Evolutionary conservation across 345 rosid species (phyloP).

Genomic region (Populus nigra): DNA sequence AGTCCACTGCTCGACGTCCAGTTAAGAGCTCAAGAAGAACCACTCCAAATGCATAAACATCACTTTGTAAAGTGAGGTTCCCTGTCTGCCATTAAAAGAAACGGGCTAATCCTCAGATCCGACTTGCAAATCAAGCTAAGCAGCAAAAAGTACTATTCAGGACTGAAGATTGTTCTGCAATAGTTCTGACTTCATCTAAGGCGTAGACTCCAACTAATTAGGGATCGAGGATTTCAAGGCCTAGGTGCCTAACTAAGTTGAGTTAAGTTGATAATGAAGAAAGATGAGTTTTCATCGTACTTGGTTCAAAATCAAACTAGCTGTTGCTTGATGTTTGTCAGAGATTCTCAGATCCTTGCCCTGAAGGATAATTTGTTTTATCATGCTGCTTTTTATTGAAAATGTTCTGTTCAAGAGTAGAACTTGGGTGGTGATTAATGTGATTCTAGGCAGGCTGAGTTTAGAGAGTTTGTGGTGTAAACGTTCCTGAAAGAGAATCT

Average conservation of each 20-base stretch:
- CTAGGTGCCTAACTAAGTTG: neutral
- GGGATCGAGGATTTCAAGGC: neutral
- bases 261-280: neutral
- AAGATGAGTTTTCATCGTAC: neutral
- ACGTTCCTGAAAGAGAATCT: neutral
- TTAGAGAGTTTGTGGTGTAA: neutral
- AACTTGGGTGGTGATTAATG: neutral
- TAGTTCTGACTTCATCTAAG: neutral
- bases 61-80: slow-evolving; percentile 90
- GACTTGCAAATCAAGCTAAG: slow-evolving; percentile 4
- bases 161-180: neutral
- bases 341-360: neutral
- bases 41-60: slow-evolving; percentile 95
- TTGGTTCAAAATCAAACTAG: neutral
- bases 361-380: neutral
- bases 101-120: slow-evolving; percentile 3
- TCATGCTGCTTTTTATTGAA: neutral
- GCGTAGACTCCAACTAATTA: neutral
- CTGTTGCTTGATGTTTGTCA: neutral
- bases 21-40: slow-evolving; percentile 93
- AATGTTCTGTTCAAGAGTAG: neutral
- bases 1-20: slow-evolving; percentile 90
- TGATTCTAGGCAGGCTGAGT: neutral
- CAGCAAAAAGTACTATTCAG: slow-evolving; percentile 2
- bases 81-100: slow-evolving; percentile 62